phyloP scores from a whole-genome alignment of 176 grass and related monocot genomes.

The Oryza australiensis region DNA sequence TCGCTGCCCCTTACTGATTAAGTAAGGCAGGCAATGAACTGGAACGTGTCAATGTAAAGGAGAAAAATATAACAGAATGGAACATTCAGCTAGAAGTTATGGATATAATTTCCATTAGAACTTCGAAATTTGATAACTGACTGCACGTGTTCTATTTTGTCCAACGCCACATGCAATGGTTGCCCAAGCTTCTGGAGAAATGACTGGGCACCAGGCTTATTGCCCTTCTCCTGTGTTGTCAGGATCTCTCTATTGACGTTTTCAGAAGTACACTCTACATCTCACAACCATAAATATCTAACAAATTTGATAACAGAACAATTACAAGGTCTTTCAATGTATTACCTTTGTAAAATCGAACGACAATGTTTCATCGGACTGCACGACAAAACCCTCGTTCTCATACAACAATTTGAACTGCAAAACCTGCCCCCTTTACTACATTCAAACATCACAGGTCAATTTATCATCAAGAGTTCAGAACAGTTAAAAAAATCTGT shows the following conservation, averaged over 20 bases:
- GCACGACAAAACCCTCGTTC: conserved; percentile 76
- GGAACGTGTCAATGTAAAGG: neutral
- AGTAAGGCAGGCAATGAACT: conserved; percentile 42
- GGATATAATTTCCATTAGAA: neutral
- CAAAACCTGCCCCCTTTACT: no score
- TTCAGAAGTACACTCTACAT: conserved; percentile 84
- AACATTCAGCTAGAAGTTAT: neutral
- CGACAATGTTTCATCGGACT: conserved; percentile 51
- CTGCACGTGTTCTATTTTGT: conserved; percentile 69
- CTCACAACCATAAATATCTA: conserved; percentile 4
- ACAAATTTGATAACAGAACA: neutral
- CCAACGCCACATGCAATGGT: no score
- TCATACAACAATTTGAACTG: conserved; percentile 31
- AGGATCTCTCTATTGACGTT: conserved; percentile 81
- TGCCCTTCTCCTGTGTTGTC: conserved; percentile 41
- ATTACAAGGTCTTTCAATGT: neutral
- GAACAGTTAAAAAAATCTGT: neutral
- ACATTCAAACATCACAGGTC: neutral
- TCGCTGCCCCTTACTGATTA: neutral
- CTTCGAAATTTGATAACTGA: conserved; percentile 28
- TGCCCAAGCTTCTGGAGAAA: no score
- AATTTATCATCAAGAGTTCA: neutral
- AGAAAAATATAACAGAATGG: neutral
- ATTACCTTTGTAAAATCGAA: no score
- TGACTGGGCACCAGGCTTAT: no score